These are phyloP conservation scores for Dipteronia dyeriana DNA, from an alignment of 345 rosid genomes.

Conservation along the genomic window DNA sequence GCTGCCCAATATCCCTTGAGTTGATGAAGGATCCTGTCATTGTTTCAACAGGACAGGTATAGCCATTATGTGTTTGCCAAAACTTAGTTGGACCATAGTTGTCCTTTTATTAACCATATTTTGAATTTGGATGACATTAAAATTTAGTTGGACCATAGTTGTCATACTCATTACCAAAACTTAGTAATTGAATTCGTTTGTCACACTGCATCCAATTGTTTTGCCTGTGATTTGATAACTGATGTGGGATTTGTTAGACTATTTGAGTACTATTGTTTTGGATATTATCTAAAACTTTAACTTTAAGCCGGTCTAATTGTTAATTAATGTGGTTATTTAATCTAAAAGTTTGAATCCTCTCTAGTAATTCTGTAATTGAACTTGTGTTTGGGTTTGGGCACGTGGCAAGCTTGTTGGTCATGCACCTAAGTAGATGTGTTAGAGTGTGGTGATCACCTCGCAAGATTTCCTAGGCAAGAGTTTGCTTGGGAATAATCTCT, in stretches of 20 bases:
- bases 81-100: not conserved
- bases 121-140: not conserved
- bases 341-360: no score
- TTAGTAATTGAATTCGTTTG: not conserved
- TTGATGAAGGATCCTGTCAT: slow-evolving; percentile 98
- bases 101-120: not conserved
- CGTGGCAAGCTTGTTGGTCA: not conserved
- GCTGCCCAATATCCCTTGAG: slow-evolving; percentile 94
- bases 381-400: not conserved
- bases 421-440: not conserved
- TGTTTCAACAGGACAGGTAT: slow-evolving; percentile 97
- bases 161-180: no score
- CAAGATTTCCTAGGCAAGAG: not conserved
- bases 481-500: slow-evolving; percentile 2
- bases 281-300: not conserved
- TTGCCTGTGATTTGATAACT: not conserved
- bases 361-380: no score
- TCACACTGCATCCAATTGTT: not conserved
- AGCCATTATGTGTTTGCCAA: slow-evolving; percentile 21
- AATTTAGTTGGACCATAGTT: no score
- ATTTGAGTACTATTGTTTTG: not conserved
- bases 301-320: not conserved
- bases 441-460: not conserved
- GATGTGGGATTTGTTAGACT: not conserved
- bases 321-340: not conserved